Evolutionary conservation across 2,329 filamentous ascomycete genomes (phyloP), one percentile per base, ranked within the genome.

Genomic region (Sporothrix globosa): DNA sequence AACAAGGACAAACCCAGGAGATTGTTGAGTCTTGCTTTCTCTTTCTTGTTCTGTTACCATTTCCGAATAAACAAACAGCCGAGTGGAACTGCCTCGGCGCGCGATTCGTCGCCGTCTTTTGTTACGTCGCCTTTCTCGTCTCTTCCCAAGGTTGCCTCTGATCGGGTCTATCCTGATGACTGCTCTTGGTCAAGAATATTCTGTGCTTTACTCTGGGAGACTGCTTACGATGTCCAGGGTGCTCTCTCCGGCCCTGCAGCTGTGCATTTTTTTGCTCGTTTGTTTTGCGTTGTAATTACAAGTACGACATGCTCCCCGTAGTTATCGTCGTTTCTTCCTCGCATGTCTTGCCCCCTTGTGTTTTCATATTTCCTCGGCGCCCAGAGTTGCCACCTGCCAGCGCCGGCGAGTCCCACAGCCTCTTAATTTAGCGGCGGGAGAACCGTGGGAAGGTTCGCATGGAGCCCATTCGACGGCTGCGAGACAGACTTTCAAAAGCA

Each of bases 341-440:
- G 19, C 56, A 21, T 58, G 54, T 58, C 54, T 44, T 60, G 30
- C 19, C 34, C 19, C 56, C 19, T n/a, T 4, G 44, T 46, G 21
- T 44, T 46, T 61, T 61, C 27, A 10, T 44, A n/a, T 39, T n/a
- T 34, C 34, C 58, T 46, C 34, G n/a, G 39, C 11, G 39, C 58
- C 58, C 13, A 24, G 58, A 63, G 5, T 46, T 14, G n/a, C 58
- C 17, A 39, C 13, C 39, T 46, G 2, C 0, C 10, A n/a, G 21
- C 21, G 58, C 21, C 39, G 58, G n/a, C 58, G 39, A 46, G 27
- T 46, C 17, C 39, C 39, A 27, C 27, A 19, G 21, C 9, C 39
- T 60, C 53, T 56, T 27, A 19, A 30, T 63, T 54, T 68, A 68
- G 66, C 66, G 52, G 66, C 66, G 66, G 66, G 52, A 68, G 52